Conservation (phyloP, 495 filamentous ascomycete genomes). For the Aspergillus nidulans region DNA sequence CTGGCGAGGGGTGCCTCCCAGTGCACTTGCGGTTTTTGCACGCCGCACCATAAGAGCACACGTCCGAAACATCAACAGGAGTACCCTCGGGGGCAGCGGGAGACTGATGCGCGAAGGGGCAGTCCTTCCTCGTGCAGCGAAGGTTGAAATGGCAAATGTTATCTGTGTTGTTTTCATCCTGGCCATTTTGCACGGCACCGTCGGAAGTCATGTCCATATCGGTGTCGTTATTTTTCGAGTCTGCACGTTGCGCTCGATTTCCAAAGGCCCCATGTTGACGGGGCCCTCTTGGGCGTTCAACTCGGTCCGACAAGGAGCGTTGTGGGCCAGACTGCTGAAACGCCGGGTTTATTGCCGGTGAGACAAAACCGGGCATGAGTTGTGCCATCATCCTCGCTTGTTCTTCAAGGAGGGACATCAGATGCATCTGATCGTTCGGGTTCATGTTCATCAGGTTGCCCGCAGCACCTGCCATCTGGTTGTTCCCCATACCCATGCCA, state of each 20-base stretch:
- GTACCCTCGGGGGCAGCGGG: conserved; percentile 80
- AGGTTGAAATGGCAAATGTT: conserved; percentile 78
- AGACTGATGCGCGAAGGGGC: conserved; percentile 90
- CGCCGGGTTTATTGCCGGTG: conserved; percentile 50
- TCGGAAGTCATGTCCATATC: conserved; percentile 39
- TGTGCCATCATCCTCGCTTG: conserved; percentile 82
- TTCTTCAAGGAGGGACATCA: conserved; percentile 83
- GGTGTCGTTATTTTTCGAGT: conserved; percentile 26
- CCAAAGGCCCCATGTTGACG: conserved; percentile 40
- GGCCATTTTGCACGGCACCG: conserved; percentile 29
- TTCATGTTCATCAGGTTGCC: conserved; percentile 51
- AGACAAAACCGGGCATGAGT: conserved; percentile 47
- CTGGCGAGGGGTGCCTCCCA: conserved; percentile 87
- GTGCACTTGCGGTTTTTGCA: conserved; percentile 96
- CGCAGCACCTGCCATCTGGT: conserved; percentile 34
- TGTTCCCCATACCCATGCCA: conserved; percentile 43
- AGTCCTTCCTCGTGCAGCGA: conserved; percentile 80
- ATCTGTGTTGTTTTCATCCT: conserved; percentile 51
- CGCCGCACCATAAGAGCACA: conserved; percentile 78
- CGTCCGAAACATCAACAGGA: conserved; percentile 73
- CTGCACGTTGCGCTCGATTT: conserved; percentile 27
- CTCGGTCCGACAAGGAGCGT: conserved; percentile 75
- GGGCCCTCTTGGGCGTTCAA: conserved; percentile 46
- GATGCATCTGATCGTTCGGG: conserved; percentile 69
- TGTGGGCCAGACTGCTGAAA: conserved; percentile 46